A percentile compares a stretch with the other conserved stretches of the same genome.
Evolutionary conservation across 495 filamentous ascomycete species (phyloP).

Genomic region (Xylaria palmicola): DNA sequence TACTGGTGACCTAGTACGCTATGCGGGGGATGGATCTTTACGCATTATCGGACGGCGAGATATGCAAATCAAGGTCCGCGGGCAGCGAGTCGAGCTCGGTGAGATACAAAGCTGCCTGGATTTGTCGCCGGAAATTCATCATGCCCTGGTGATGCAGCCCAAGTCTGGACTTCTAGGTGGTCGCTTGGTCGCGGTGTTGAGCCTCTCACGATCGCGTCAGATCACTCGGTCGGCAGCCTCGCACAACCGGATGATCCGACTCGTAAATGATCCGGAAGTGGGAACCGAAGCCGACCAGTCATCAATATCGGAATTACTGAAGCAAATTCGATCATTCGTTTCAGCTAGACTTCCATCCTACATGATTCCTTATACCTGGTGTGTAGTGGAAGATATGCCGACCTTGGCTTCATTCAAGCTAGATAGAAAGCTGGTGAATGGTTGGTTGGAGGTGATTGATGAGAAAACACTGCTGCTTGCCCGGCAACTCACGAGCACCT

Average conservation of each 20-base stretch:
- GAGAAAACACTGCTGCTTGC: neutral
- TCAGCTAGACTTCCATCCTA: slow-evolving; percentile 4
- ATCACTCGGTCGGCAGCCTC: neutral
- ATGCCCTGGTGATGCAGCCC: neutral
- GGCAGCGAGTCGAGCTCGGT: slow-evolving; percentile 28
- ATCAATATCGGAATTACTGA: neutral
- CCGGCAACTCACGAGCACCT: slow-evolving; percentile 14
- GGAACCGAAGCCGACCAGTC: neutral
- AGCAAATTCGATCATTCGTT: neutral
- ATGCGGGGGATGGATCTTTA: neutral
- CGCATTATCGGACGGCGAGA: slow-evolving; percentile 21
- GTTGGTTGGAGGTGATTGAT: neutral
- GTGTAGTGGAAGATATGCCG: neutral
- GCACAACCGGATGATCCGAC: neutral
- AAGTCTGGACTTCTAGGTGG: neutral
- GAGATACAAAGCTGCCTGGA: slow-evolving; percentile 20
- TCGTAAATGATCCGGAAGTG: neutral
- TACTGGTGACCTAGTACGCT: slow-evolving; percentile 9
- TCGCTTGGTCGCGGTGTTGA: slow-evolving; percentile 7
- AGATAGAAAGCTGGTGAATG: slow-evolving; percentile 10
- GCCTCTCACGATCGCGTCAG: neutral
- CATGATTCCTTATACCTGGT: slow-evolving; percentile 4
- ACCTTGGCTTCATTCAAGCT: slow-evolving; percentile 7
- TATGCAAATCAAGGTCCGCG: slow-evolving; percentile 26
- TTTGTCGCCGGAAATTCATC: slow-evolving; percentile 4